phyloP scores from a whole-genome alignment of 306 rosid species.

The Pyrus pyrifolia region DNA sequence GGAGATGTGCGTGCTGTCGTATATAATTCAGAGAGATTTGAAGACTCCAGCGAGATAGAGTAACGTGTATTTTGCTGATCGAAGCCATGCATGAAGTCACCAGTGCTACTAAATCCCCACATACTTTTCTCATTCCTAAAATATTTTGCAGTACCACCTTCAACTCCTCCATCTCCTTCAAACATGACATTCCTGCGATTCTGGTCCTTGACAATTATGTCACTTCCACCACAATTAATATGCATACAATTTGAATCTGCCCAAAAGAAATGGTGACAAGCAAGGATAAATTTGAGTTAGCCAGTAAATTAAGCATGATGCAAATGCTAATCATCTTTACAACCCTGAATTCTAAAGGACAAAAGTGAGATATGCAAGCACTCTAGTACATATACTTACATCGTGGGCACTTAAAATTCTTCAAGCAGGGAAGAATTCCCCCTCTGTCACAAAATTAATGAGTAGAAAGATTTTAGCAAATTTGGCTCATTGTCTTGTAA shows the following conservation, averaged over 20 bases:
- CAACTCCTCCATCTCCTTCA: slow-evolving; percentile 17
- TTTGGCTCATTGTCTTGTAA: not conserved
- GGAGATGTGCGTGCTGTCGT: slow-evolving; percentile 26
- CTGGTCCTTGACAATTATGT: slow-evolving; percentile 12
- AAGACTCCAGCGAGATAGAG: not conserved
- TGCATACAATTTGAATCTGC: slow-evolving; percentile 57
- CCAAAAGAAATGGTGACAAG: not conserved
- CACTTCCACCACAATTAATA: slow-evolving; percentile 46
- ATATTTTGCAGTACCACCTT: slow-evolving; percentile 14
- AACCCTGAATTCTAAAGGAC: not conserved
- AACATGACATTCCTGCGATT: not conserved
- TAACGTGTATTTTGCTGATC: not conserved
- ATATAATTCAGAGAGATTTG: slow-evolving; percentile 3
- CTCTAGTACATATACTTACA: slow-evolving; percentile 32
- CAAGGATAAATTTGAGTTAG: not conserved
- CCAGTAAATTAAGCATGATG: not conserved
- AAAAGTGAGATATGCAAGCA: not conserved
- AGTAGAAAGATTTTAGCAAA: not conserved
- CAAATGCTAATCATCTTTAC: not conserved
- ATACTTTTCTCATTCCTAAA: not conserved
- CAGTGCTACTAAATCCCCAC: slow-evolving; percentile 39
- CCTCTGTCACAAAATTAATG: slow-evolving; percentile 22
- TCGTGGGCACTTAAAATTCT: slow-evolving; percentile 42
- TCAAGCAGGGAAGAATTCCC: slow-evolving; percentile 39
- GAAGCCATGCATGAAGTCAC: slow-evolving; percentile 7